Conservation (phyloP, 805 yeast species). For the Yarrowia sp. region DNA sequence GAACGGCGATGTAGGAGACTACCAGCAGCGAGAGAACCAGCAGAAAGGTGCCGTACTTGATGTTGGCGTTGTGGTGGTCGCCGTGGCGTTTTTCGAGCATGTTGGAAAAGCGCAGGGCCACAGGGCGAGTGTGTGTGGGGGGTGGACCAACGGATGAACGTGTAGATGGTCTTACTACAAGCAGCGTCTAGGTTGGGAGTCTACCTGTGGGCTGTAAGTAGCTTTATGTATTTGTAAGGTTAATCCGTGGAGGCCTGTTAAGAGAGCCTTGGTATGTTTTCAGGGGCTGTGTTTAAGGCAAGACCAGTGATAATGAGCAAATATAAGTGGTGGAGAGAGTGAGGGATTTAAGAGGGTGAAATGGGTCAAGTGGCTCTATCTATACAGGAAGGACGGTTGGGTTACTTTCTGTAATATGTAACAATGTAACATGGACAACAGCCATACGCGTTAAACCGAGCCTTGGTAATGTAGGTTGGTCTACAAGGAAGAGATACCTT, state of each 20-base stretch:
- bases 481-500: too few relatives aligned
- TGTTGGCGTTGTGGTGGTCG: constrained; percentile 39
- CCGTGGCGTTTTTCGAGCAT: constrained; percentile 39
- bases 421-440: too few relatives aligned
- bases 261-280: neutral
- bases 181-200: neutral
- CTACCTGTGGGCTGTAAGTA: too few relatives aligned
- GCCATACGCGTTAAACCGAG: too few relatives aligned
- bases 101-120: neutral
- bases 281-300: constrained; percentile 19
- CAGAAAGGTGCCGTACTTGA: constrained; percentile 34
- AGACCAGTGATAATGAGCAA: constrained; percentile 4
- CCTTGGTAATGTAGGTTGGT: too few relatives aligned
- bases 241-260: neutral
- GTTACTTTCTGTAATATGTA: too few relatives aligned
- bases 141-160: constrained; percentile 13
- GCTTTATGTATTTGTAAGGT: neutral
- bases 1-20: constrained; percentile 23
- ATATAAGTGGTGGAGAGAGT: neutral
- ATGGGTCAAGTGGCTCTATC: too few relatives aligned
- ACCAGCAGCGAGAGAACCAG: constrained; percentile 29
- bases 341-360: too few relatives aligned
- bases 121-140: neutral
- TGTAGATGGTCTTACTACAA: constrained; percentile 26
- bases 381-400: too few relatives aligned